Evolutionary conservation across 257 asterid species (phyloP), one percentile per base, ranked within the genome.

Genomic region (Solanum pennellii): DNA sequence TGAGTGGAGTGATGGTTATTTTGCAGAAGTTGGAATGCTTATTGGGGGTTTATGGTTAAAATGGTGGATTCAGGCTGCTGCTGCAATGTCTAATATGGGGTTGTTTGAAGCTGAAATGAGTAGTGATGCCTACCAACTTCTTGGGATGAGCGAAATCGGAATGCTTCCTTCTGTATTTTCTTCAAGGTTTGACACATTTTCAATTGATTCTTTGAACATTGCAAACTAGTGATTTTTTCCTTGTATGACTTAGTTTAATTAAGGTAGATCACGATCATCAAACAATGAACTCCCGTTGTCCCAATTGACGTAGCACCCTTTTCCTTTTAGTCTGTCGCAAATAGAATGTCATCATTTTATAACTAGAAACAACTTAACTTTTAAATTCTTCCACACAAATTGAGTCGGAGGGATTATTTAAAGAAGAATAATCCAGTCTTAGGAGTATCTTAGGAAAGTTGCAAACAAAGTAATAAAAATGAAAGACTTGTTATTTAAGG

Each of bases 61-160:
- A 73, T 96, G 98, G 98, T 96, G 99, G 99, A 95, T 96, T 18
- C 99, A 96, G 84, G 94, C 92, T 3, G 99, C 98, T 1, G 93
- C 99, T 35, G 98, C 98, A 0, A 89, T 96, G 96, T 96, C 99
- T 12, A 96, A 96, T 65, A 87, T 95, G 96, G 99, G 99, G 20
- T 42, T 96, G 90, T 96, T 96, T 84, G 98, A 94, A 87, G 99
- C 98, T 71, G 99, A 96, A 83, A 96, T 96, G 99, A 96, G 98
- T 85, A 92, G 96, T 75, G 99, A 96, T 88, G 92, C 98, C 3
- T 96, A 90, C 87, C 99, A 94, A 91, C 98, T 96, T 83, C 90
- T 96, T 66, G 98, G 99, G 33, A 96, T 96, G 99, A 94, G 98
- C 23, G 94, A 96, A 90, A 94, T 94, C 7, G 99, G 99, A 90